Evolutionary conservation across 345 rosid genomes (phyloP).

Genomic region (Stellera chamaejasme): DNA sequence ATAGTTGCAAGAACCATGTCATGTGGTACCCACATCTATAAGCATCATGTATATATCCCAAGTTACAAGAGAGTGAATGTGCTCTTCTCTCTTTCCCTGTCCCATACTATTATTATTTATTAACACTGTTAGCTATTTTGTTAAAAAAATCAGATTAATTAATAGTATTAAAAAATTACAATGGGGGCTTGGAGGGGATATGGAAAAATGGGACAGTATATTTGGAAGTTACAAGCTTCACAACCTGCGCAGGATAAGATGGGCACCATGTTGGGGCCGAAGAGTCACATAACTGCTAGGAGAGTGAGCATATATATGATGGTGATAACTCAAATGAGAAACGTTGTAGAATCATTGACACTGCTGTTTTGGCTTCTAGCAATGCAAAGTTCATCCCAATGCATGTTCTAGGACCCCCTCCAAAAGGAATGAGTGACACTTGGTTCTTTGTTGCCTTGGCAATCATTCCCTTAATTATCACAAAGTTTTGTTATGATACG

Average conservation of each 20-base stretch:
- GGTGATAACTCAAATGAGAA: slow-evolving; percentile 23
- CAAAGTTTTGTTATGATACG: too few relatives aligned
- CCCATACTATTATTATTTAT: too few relatives aligned
- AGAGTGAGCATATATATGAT: slow-evolving; percentile 16
- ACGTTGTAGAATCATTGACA: slow-evolving; percentile 12
- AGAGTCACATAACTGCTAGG: neutral
- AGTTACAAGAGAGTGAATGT: too few relatives aligned
- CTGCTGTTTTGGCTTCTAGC: slow-evolving; percentile 15
- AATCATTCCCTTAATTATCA: neutral
- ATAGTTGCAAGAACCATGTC: too few relatives aligned
- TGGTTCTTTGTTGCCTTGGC: slow-evolving; percentile 20
- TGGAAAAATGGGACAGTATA: too few relatives aligned
- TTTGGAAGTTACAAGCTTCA: neutral
- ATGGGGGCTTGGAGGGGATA: too few relatives aligned
- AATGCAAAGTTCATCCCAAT: slow-evolving; percentile 25
- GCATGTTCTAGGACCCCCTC: slow-evolving; percentile 26
- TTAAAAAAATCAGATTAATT: too few relatives aligned
- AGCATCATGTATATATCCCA: too few relatives aligned
- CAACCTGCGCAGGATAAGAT: slow-evolving; percentile 6
- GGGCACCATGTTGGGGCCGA: slow-evolving; percentile 23
- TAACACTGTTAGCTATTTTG: too few relatives aligned
- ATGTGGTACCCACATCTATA: too few relatives aligned
- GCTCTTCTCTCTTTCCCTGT: too few relatives aligned
- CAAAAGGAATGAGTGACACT: slow-evolving; percentile 18
- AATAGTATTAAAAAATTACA: too few relatives aligned